A percentile compares a stretch with the other conserved stretches of the same genome.
Conservation (phyloP, 805 yeast species). For the Pichia heedii region DNA sequence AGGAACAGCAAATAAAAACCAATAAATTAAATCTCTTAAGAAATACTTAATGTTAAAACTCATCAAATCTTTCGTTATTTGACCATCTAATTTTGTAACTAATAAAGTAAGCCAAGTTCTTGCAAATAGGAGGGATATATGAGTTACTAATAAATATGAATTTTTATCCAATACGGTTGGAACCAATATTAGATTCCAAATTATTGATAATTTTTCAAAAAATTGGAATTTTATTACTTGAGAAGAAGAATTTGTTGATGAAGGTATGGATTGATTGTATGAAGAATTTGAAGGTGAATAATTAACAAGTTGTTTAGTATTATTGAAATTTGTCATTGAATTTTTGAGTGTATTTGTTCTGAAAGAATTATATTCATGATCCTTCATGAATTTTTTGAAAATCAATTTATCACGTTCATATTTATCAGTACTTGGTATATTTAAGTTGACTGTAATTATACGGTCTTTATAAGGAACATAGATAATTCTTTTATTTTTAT, state of each 20-base stretch:
- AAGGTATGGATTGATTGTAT: too few species aligned
- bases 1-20: conserved; percentile 88
- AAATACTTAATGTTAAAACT: conserved; percentile 72
- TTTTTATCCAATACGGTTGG: conserved; percentile 66
- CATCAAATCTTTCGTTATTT: conserved; percentile 80
- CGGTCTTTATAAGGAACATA: conserved; percentile 39
- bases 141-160: conserved; percentile 54
- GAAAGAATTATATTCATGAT: conserved; percentile 12
- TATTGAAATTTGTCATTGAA: not conserved
- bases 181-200: conserved; percentile 67
- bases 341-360: not conserved
- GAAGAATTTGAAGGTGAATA: too few species aligned
- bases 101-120: conserved; percentile 82
- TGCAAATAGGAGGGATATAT: conserved; percentile 63
- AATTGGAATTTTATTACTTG: conserved; percentile 42
- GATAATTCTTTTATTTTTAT: conserved; percentile 30
- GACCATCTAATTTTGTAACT: conserved; percentile 87
- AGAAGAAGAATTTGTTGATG: too few species aligned
- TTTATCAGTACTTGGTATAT: conserved; percentile 35
- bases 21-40: conserved; percentile 65
- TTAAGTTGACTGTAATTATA: conserved; percentile 34
- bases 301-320: conserved; percentile 5
- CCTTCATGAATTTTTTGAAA: conserved; percentile 38
- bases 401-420: conserved; percentile 49
- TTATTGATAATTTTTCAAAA: conserved; percentile 60